Evolutionary conservation across 1,284 basidiomycete genomes (phyloP).

Genomic region (Somion occarium): DNA sequence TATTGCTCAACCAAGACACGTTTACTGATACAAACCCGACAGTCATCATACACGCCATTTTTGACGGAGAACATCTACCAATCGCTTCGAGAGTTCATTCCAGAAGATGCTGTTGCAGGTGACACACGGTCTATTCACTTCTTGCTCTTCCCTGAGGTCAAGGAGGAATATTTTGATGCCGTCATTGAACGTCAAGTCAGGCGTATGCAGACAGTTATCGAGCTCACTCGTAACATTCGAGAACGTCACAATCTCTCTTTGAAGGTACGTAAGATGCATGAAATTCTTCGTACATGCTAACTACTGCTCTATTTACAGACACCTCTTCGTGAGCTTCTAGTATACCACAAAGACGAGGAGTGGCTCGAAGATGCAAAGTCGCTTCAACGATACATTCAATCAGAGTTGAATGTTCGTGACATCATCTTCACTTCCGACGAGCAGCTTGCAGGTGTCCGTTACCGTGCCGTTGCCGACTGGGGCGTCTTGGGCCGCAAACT

Average conservation of each 20-base stretch:
- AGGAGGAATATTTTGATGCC: constrained; percentile 94
- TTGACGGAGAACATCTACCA: constrained; percentile 97
- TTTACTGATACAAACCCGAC: not conserved
- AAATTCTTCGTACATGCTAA: constrained; percentile 3
- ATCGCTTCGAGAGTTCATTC: constrained; percentile 81
- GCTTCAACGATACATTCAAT: constrained; percentile 86
- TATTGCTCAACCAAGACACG: constrained; percentile 6
- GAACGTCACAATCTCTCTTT: constrained; percentile 88
- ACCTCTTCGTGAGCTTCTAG: constrained; percentile 88
- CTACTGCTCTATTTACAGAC: constrained; percentile 57
- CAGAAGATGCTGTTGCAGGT: constrained; percentile 60
- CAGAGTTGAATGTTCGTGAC: constrained; percentile 94
- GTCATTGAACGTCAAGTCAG: constrained; percentile 94
- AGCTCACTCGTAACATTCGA: constrained; percentile 86
- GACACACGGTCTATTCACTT: constrained; percentile 96
- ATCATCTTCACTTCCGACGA: constrained; percentile 91
- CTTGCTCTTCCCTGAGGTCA: constrained; percentile 89
- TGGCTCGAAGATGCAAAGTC: constrained; percentile 87
- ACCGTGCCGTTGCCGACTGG: constrained; percentile 95
- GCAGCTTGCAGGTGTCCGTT: constrained; percentile 80
- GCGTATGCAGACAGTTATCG: constrained; percentile 94
- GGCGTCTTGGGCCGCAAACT: constrained; percentile 91
- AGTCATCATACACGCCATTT: constrained; percentile 99
- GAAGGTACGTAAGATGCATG: constrained; percentile 54
- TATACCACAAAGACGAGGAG: constrained; percentile 88